Evolutionary conservation across 2,329 filamentous ascomycete genomes (phyloP).

Genomic region (Xylaria sp.): DNA sequence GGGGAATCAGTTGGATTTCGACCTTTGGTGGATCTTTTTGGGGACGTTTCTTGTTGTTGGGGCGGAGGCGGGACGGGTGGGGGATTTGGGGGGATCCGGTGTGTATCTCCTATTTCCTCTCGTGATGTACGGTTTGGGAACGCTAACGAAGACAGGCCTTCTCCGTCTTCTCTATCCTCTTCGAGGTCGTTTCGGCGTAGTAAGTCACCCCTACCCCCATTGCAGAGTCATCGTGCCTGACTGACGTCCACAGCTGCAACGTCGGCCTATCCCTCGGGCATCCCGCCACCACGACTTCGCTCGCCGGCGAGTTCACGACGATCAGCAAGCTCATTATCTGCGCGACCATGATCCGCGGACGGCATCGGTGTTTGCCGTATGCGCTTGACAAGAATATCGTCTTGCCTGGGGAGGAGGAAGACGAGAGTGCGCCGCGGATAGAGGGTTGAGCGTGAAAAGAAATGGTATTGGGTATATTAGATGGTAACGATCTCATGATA

Average conservation of each 20-base stretch:
- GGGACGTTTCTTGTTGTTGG: slow-evolving; percentile 42
- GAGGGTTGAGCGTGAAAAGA: too few relatives aligned
- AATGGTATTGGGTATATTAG: too few relatives aligned
- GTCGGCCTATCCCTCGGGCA: slow-evolving; percentile 44
- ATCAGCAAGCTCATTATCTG: slow-evolving; percentile 51
- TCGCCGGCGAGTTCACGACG: slow-evolving; percentile 43
- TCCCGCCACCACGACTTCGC: slow-evolving; percentile 40
- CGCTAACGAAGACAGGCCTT: slow-evolving; percentile 28
- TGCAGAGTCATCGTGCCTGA: background rate
- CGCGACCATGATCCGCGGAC: slow-evolving; percentile 50
- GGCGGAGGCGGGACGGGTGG: slow-evolving; percentile 30
- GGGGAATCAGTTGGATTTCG: slow-evolving; percentile 41
- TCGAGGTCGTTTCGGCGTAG: slow-evolving; percentile 39
- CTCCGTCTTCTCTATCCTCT: slow-evolving; percentile 40
- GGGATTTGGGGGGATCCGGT: slow-evolving; percentile 10
- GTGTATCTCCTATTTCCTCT: background rate
- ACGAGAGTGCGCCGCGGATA: too few relatives aligned
- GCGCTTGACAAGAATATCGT: slow-evolving; percentile 39
- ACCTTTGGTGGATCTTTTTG: slow-evolving; percentile 41
- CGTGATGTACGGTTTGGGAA: too few relatives aligned
- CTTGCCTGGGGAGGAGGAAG: background rate
- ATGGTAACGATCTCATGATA: too few relatives aligned
- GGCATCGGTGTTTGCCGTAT: slow-evolving; percentile 51
- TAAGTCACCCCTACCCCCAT: too few relatives aligned
- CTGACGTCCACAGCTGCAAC: slow-evolving; percentile 23